Base-by-base conservation (phyloP, 306 rosid genomes). In the Quercus cerris region DNA sequence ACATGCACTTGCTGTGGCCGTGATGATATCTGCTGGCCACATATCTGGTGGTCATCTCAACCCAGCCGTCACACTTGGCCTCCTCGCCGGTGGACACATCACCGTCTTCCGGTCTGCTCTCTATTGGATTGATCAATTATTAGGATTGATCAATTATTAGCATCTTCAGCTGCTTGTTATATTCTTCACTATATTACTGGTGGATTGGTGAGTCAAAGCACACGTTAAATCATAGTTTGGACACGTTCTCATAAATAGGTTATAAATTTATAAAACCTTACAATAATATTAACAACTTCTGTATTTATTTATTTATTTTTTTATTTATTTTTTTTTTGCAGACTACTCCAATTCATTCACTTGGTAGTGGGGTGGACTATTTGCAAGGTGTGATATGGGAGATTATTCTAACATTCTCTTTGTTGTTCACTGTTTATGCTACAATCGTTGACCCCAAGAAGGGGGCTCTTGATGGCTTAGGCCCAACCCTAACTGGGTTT, bases 31-130 rank as follows among this genome's bases (percentile, higher is more conserved):
- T 4, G 91, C 94, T 59, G 98, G 92, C 9, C 98, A 92, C 77
- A 92, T 94, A 70, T 94, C 98, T 14, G 98, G 97, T 0, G 97
- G 98, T 17, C 97, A 92, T 69, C 91, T 94, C 38, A 94, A 94
- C 81, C 98, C 98, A 0, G 93, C 98, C 46, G 98, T 94, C 44
- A 92, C 98, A 0, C 78, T 91, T 0, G 97, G 94, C 51, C 95
- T 91, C 31, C 89, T 93, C 1, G 72, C 56, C 13, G 97, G 97
- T 1, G 99, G 97, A 4, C 95, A 87, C 75, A 93, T 94, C 79
- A 93, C 97, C 12, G 52, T 91, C 27, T 67, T 93, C 77, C 90
- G 95, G 23, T 90, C 99, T 8, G 1, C 87, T 49, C 85, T 94
- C n/a, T 94, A 92, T 31, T 94, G 94, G 99, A 93, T 94, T 19